A percentile compares a stretch with the other conserved stretches of the same genome.
Conservation (phyloP, 805 yeast genomes). For the Tetrapisispora nanseiensis region DNA sequence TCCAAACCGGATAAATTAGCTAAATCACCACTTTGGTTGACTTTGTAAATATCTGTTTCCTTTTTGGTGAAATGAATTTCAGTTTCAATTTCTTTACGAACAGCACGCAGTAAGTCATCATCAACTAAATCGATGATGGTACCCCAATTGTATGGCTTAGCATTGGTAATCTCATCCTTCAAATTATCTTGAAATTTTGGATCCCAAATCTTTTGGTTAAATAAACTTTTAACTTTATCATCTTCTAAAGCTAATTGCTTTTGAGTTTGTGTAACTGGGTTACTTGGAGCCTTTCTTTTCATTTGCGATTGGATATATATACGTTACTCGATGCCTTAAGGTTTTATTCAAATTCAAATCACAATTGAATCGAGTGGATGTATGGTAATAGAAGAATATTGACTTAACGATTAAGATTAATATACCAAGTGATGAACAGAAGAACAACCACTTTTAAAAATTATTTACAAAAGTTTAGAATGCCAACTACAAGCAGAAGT, state of each 20-base stretch:
- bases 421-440: too few species aligned
- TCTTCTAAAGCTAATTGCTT: slow-evolving; percentile 20
- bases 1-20: slow-evolving; percentile 85
- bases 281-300: slow-evolving; percentile 12
- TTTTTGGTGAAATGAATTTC: slow-evolving; percentile 87
- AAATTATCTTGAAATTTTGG: slow-evolving; percentile 32
- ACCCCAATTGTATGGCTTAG: slow-evolving; percentile 88
- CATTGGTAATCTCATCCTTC: slow-evolving; percentile 36
- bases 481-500: too few species aligned
- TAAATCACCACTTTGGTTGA: slow-evolving; percentile 80
- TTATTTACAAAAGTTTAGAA: background rate
- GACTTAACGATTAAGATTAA: too few species aligned
- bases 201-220: slow-evolving; percentile 42
- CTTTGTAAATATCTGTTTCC: slow-evolving; percentile 95
- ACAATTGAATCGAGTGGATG: too few species aligned
- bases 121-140: slow-evolving; percentile 63
- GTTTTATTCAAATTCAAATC: background rate
- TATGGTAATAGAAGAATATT: too few species aligned
- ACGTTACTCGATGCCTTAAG: too few species aligned
- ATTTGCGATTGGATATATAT: slow-evolving; percentile 1
- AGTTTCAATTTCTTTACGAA: slow-evolving; percentile 71
- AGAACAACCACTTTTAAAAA: background rate
- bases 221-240: slow-evolving; percentile 31
- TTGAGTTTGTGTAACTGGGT: slow-evolving; percentile 4
- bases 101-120: slow-evolving; percentile 66